Base-by-base conservation (phyloP, 2,329 filamentous ascomycete genomes). In the Fusarium marasasianum region DNA sequence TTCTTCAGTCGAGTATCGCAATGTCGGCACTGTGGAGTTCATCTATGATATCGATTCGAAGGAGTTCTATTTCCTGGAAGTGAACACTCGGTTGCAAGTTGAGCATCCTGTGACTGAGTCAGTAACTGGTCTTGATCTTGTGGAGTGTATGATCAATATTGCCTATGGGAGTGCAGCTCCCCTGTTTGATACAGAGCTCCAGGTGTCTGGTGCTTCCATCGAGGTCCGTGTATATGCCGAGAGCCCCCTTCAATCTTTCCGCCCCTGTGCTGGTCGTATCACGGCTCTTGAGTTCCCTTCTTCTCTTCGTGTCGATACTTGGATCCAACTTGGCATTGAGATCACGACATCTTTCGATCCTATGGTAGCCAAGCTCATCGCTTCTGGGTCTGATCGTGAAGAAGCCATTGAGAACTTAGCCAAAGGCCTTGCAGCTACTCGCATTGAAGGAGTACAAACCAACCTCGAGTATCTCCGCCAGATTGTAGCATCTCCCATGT, bases 341-440 rank as follows among this genome's bases (percentile, higher is more conserved):
- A 89, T 95, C 4, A 93, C 92, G 0, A 90, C 91, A 8, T 90
- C 93, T 72, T 95, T 94, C 79, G 93, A 95, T 76, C 92, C 93
- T 1, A 91, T 94, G 86, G 91, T 95, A 55, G 90, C 92, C 3
- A 94, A 95, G 78, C 84, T 94, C 71, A 94, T 94, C 60, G 90
- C 93, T 1, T 86, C 87, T 58, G 92, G 89, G 0, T 83, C 84
- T 2, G 86, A 87, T 50, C 86, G 93, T 31, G 82, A 87, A 67
- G 88, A 90, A 45, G 91, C 92, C 2, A 84, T 94, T 11, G 86
- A 89, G 58, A 93, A 92, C 67, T 83, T 94, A 24, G 85, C 86
- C 0, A 81, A 86, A 2, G 91, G 91, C 0, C 82, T 94, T 9
- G 89, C 90, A 75, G 83, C 89, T 10, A 81, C 79, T 1, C 63